A percentile compares a stretch with the other conserved stretches of the same genome.
Evolutionary conservation across 495 filamentous ascomycete genomes (phyloP).

Genomic region (Penicillium goetzii): DNA sequence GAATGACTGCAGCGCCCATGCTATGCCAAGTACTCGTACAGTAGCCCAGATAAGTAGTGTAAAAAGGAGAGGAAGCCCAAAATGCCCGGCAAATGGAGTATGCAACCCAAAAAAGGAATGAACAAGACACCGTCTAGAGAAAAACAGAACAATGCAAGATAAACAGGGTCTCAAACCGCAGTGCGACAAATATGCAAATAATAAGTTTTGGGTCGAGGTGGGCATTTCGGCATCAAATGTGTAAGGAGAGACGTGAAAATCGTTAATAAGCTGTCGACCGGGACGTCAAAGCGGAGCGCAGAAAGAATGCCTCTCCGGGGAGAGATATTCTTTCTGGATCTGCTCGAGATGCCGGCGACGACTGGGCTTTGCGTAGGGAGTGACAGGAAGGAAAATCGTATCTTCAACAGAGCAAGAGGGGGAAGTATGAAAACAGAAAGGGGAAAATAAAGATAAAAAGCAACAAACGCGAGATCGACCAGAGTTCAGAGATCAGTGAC

Average conservation of each 20-base stretch:
- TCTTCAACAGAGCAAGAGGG: slow-evolving; percentile 34
- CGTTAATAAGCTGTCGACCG: slow-evolving; percentile 27
- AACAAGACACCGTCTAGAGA: slow-evolving; percentile 47
- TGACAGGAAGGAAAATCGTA: slow-evolving; percentile 42
- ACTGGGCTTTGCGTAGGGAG: slow-evolving; percentile 45
- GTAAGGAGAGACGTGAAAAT: slow-evolving; percentile 50
- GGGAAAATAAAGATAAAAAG: slow-evolving; percentile 14
- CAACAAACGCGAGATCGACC: slow-evolving; percentile 20
- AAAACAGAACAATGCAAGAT: slow-evolving; percentile 22
- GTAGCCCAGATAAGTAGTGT: slow-evolving; percentile 32
- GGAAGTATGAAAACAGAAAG: slow-evolving; percentile 36
- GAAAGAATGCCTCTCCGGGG: background rate
- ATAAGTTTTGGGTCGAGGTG: slow-evolving; percentile 20
- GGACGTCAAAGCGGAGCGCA: background rate
- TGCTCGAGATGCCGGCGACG: slow-evolving; percentile 16
- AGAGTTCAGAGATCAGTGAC: slow-evolving; percentile 26
- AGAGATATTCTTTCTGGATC: background rate
- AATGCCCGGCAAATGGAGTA: slow-evolving; percentile 41
- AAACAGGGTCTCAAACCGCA: slow-evolving; percentile 22
- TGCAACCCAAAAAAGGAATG: slow-evolving; percentile 45
- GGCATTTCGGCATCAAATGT: slow-evolving; percentile 45
- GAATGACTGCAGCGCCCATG: slow-evolving; percentile 52
- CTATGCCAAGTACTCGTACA: slow-evolving; percentile 51
- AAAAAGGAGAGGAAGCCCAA: slow-evolving; percentile 44
- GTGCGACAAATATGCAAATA: slow-evolving; percentile 27